Evolutionary conservation across 129 eudicot species (phyloP).

Genomic region (Helianthus tuberosus): DNA sequence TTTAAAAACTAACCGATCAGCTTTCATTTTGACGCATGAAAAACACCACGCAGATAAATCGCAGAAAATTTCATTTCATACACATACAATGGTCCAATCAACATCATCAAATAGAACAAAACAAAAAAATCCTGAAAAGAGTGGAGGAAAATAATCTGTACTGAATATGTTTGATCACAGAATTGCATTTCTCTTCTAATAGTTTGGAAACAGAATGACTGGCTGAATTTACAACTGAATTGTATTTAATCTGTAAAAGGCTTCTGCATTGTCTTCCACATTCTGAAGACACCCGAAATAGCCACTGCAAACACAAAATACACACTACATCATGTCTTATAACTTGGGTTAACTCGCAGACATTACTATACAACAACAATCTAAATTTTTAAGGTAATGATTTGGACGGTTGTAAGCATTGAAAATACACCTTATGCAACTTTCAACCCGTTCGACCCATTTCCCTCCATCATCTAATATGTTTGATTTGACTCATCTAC

Average conservation of each 20-base stretch:
- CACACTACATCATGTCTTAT: too few relatives aligned
- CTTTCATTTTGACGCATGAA: too few relatives aligned
- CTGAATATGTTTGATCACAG: conserved; percentile 22
- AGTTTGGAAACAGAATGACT: conserved; percentile 15
- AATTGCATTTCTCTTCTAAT: conserved; percentile 5
- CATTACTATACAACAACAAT: too few relatives aligned
- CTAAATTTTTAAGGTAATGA: too few relatives aligned
- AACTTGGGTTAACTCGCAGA: too few relatives aligned
- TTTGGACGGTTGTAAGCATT: too few relatives aligned
- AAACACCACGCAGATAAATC: conserved; percentile 2
- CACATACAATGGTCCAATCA: not conserved
- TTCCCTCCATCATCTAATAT: too few relatives aligned
- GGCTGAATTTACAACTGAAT: conserved; percentile 20
- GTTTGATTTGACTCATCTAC: too few relatives aligned
- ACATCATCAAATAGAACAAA: conserved; percentile 4
- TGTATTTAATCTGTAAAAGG: conserved; percentile 18
- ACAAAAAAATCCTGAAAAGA: conserved; percentile 2
- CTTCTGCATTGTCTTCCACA: conserved; percentile 18
- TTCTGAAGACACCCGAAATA: conserved; percentile 12
- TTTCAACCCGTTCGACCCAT: too few relatives aligned
- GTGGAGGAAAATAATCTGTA: conserved; percentile 3
- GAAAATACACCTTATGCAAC: too few relatives aligned
- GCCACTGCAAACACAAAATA: conserved; percentile 4
- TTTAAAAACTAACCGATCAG: not conserved
- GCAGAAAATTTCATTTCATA: conserved; percentile 4